Percentiles rank a stretch among this genome's conserved stretches.
phyloP scores from a whole-genome alignment of 1,284 basidiomycete species.

The Leccinum subrobustum region DNA sequence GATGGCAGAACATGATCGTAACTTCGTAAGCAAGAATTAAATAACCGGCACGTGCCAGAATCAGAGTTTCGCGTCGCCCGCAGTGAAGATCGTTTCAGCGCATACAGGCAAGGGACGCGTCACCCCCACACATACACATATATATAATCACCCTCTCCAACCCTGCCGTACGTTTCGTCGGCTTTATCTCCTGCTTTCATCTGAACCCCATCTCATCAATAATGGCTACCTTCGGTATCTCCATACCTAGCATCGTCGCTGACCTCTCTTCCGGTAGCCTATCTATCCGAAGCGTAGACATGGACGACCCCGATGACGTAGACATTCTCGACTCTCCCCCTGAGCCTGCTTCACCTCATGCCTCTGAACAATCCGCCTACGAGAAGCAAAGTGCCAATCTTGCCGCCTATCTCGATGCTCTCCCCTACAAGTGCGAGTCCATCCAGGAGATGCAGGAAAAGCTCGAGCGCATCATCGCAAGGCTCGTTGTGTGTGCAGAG shows the following conservation, averaged over 20 bases:
- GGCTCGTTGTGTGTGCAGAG: conserved; percentile 71
- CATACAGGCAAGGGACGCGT: conserved; percentile 30
- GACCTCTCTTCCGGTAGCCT: conserved; percentile 28
- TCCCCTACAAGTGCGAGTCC: conserved; percentile 81
- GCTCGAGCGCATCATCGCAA: conserved; percentile 72
- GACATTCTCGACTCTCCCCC: conserved; percentile 34
- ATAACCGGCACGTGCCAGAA: conserved; percentile 19
- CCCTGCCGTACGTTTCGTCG: conserved; percentile 30
- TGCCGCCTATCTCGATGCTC: conserved; percentile 59
- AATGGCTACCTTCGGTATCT: conserved; percentile 24
- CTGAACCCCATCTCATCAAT: conserved; percentile 17
- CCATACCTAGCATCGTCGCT: conserved; percentile 28
- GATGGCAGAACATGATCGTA: conserved; percentile 18
- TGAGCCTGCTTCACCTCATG: conserved; percentile 23
- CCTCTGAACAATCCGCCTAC: conserved; percentile 32
- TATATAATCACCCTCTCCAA: conserved; percentile 13
- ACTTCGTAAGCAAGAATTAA: not conserved
- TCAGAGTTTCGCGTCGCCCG: not conserved
- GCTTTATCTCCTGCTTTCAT: conserved; percentile 22
- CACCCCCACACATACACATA: conserved; percentile 14
- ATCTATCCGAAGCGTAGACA: conserved; percentile 29
- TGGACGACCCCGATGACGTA: conserved; percentile 34
- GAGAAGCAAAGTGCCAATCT: conserved; percentile 60
- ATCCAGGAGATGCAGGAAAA: conserved; percentile 67
- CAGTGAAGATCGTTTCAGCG: not conserved